A percentile compares a stretch with the other conserved stretches of the same genome.
Conservation (phyloP, 2,329 filamentous ascomycete species). For the Whalleya microplaca region DNA sequence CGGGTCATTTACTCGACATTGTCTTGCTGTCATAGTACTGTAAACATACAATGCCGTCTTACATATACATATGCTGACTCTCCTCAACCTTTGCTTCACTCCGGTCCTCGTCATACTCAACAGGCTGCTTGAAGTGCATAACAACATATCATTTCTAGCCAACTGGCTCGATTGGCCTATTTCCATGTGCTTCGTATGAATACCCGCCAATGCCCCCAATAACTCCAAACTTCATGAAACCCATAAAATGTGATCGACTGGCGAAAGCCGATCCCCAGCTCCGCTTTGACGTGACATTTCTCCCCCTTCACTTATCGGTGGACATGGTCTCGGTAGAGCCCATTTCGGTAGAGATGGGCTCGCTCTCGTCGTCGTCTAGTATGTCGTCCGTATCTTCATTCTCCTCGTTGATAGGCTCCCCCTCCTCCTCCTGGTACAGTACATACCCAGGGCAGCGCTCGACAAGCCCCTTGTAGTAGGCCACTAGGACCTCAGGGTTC, state of each 20-base stretch:
- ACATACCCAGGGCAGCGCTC: conserved; percentile 63
- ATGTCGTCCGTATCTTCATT: conserved; percentile 37
- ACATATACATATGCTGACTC: not conserved
- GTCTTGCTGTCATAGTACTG: not conserved
- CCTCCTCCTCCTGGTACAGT: conserved; percentile 53
- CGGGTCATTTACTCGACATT: not conserved
- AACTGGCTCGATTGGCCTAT: conserved; percentile 10
- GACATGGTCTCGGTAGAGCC: conserved; percentile 22
- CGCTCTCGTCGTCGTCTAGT: conserved; percentile 38
- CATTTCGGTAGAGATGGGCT: conserved; percentile 12
- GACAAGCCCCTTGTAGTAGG: conserved; percentile 89
- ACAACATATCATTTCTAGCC: conserved; percentile 10
- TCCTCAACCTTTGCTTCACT: not conserved
- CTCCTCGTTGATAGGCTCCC: conserved; percentile 38
- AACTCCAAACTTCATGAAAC: conserved; percentile 19
- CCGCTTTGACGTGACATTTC: not conserved
- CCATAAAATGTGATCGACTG: conserved; percentile 3
- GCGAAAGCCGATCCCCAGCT: not conserved
- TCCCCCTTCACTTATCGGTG: not conserved
- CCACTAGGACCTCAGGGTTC: conserved; percentile 87
- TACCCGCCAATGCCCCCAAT: conserved; percentile 17
- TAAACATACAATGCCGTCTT: too few species aligned
- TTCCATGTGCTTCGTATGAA: conserved; percentile 15
- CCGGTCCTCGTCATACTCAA: too few species aligned
- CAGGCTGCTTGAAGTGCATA: conserved; percentile 7